phyloP scores from a whole-genome alignment of 257 asterid species.

The Petunia axillaris region DNA sequence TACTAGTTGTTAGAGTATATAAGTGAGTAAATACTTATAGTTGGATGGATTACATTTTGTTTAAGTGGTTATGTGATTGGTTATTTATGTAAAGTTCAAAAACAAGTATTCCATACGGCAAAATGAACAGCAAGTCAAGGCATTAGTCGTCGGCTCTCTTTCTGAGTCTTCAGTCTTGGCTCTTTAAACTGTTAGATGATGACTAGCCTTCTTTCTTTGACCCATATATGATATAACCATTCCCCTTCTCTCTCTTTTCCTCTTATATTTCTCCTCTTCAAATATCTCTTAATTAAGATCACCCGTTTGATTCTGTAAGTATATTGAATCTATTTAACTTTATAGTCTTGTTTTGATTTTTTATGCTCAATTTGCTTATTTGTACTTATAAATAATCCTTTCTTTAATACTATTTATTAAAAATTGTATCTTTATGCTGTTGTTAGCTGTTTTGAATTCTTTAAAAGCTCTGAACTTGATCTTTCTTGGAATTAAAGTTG shows the following conservation, averaged over 20 bases:
- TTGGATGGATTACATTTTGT: too few species aligned
- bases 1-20: too few species aligned
- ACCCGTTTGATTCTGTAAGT: slow-evolving; percentile 19
- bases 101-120: not conserved
- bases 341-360: not conserved
- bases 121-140: slow-evolving; percentile 25
- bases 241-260: not conserved
- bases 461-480: not conserved
- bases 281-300: not conserved
- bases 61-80: too few species aligned
- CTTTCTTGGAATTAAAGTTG: slow-evolving; percentile 10
- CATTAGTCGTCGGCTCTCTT: slow-evolving; percentile 15
- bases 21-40: too few species aligned
- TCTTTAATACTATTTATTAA: not conserved
- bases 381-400: not conserved
- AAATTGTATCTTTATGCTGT: not conserved
- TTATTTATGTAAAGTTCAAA: too few species aligned
- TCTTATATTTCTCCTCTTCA: not conserved
- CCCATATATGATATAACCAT: not conserved
- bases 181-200: not conserved
- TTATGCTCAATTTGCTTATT: not conserved
- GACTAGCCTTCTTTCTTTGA: slow-evolving; percentile 27
- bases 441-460: not conserved
- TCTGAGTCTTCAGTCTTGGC: not conserved
- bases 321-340: not conserved